Evolutionary conservation across 78 protist species (phyloP), one percentile per base, ranked within the genome.

Genomic region (slime mould (Dictyostelium discoideum)): DNA sequence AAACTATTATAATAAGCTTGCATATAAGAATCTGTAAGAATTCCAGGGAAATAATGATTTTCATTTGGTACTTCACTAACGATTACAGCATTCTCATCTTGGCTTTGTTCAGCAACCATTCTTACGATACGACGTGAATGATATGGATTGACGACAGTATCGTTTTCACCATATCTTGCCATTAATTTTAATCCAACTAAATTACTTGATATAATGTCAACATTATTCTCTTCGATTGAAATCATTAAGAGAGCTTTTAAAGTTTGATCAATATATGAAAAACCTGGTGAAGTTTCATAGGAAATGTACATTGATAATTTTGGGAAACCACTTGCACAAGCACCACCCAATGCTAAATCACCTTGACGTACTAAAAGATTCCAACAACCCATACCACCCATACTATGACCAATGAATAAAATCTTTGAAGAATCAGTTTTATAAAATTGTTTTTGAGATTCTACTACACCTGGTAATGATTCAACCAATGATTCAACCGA

Each of bases 11-110:
- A 84, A 22, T 60, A 84, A 0, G 65, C 5, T 32, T 29, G 85
- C 90, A 92, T 92, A 29, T 44, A 60, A 18, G 40, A 29, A 76
- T 92, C 96, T 32, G 78, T 79, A 7, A 92, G 76, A 24, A 92
- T 86, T 39, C 96, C 96, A 74, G 73, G 76, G 57, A 92, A 92
- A 89, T 89, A 92, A 81, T 92, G 96, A 37, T 81, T 81, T 10
- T 83, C 85, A 80, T 86, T 86, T 84, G 96, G 92, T 2, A 78
- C 85, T 39, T 76, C 93, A 60, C 65, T 57, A 3, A 87, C 63
- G 1, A 54, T 54, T 11, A 87, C 85, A 74, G 93, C 50, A 11
- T 83, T 26, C 44, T 26, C 67, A 26, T 87, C 67, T 29, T 57
- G 77, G 39, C 46, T 57, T n/a, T 39, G 67, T 42, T 87, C 93